These are phyloP conservation scores for Trypanosomatidae sp. DNA, from an alignment of 208 protist genomes.

Conservation along the genomic window DNA sequence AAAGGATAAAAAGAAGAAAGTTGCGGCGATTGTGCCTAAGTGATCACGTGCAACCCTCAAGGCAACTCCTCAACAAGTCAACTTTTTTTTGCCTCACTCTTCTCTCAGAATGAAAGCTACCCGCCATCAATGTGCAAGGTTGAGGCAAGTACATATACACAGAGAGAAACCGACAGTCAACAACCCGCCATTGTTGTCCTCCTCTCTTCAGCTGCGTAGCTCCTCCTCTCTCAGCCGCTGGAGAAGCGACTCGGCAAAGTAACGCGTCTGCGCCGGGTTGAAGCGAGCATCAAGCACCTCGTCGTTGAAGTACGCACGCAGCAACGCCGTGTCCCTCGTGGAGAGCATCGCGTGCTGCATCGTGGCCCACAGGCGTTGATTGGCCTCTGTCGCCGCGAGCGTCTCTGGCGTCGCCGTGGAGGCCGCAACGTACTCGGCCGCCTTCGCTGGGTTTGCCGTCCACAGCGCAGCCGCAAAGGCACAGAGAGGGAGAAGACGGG, in stretches of 20 bases:
- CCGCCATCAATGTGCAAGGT: too few relatives aligned
- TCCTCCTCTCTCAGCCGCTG: constrained; percentile 27
- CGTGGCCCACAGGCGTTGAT: constrained; percentile 61
- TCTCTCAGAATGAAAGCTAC: too few relatives aligned
- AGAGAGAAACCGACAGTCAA: too few relatives aligned
- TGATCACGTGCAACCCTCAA: too few relatives aligned
- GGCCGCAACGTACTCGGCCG: constrained; percentile 41
- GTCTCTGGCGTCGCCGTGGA: constrained; percentile 22
- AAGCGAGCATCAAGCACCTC: constrained; percentile 59
- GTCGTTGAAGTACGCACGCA: constrained; percentile 52
- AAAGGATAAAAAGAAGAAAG: too few relatives aligned
- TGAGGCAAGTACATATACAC: too few relatives aligned
- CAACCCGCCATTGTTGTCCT: neutral
- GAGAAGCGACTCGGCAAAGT: constrained; percentile 77
- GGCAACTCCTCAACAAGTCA: too few relatives aligned
- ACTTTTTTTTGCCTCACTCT: too few relatives aligned
- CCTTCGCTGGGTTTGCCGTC: constrained; percentile 46
- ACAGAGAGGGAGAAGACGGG: constrained; percentile 43
- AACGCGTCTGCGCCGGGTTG: constrained; percentile 51
- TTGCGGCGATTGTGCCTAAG: too few relatives aligned
- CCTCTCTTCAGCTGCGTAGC: neutral
- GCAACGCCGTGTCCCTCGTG: constrained; percentile 72
- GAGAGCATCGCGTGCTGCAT: constrained; percentile 88
- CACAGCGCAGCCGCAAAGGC: constrained; percentile 70
- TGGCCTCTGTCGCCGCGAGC: constrained; percentile 22